Conservation (phyloP, 1,284 basidiomycete species). For the Ceratobasidium sp. region DNA sequence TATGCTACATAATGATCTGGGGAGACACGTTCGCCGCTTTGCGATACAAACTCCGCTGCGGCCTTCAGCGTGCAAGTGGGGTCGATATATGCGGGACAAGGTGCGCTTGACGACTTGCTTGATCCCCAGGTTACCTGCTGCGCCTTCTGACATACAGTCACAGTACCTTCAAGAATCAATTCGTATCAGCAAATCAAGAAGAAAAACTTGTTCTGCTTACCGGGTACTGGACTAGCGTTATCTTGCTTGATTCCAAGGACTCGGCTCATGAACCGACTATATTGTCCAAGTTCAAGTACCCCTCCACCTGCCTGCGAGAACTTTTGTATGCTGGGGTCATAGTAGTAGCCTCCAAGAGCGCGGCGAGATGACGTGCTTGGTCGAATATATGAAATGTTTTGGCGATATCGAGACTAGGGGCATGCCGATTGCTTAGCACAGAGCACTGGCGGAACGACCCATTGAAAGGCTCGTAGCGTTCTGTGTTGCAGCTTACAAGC, state of each 20-base stretch:
- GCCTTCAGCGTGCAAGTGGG: no score
- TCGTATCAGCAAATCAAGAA: no score
- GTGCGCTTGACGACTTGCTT: no score
- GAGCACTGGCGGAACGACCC: slow-evolving; percentile 57
- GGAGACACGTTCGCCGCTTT: no score
- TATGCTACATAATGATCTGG: no score
- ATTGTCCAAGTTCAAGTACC: neutral
- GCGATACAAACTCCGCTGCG: no score
- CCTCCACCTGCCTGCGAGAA: neutral
- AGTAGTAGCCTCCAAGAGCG: neutral
- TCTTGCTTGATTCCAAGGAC: neutral
- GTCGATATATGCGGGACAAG: no score
- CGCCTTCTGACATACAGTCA: neutral
- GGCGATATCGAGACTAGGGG: slow-evolving; percentile 61
- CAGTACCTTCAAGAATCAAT: neutral
- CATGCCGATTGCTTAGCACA: slow-evolving; percentile 58
- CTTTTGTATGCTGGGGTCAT: neutral
- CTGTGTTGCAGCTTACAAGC: slow-evolving; percentile 56
- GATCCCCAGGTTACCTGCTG: neutral
- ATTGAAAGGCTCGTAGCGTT: slow-evolving; percentile 60
- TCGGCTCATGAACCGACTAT: neutral
- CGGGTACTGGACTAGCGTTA: no score
- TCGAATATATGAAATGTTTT: slow-evolving; percentile 50
- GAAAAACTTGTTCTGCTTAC: no score
- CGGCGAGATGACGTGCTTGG: neutral